These are phyloP conservation scores for Pleurotus citrinopileatus DNA, from an alignment of 768 basidiomycete species.

Conservation along the genomic window DNA sequence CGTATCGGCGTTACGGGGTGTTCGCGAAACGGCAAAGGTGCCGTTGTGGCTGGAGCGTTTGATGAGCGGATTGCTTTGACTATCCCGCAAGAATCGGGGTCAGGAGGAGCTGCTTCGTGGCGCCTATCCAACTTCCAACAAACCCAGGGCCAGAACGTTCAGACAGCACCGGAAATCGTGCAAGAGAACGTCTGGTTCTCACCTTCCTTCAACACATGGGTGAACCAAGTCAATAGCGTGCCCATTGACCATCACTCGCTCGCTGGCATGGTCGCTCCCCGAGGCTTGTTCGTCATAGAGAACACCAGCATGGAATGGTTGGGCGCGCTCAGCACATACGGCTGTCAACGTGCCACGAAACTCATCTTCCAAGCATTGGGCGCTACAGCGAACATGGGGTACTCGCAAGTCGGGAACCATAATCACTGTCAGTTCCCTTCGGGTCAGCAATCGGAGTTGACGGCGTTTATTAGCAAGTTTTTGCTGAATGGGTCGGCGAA, in stretches of 20 bases:
- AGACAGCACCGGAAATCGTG: constrained; percentile 58
- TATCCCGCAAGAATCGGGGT: constrained; percentile 62
- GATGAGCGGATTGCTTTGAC: constrained; percentile 57
- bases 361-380: constrained; percentile 51
- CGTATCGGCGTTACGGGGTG: constrained; percentile 57
- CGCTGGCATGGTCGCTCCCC: constrained; percentile 53
- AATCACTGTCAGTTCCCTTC: constrained; percentile 55
- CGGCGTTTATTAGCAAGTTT: constrained; percentile 57
- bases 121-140: constrained; percentile 49
- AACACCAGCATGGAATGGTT: constrained; percentile 58
- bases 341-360: constrained; percentile 48
- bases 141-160: constrained; percentile 18
- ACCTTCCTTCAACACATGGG: constrained; percentile 43
- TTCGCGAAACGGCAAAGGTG: constrained; percentile 61
- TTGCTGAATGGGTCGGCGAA: constrained; percentile 44
- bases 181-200: constrained; percentile 65
- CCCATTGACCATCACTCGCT: constrained; percentile 62
- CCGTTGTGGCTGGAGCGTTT: constrained; percentile 56
- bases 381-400: constrained; percentile 43
- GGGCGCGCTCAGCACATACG: constrained; percentile 46
- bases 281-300: constrained; percentile 49
- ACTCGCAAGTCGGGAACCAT: constrained; percentile 52
- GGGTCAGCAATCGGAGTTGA: constrained; percentile 38
- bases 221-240: constrained; percentile 40
- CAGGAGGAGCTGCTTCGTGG: constrained; percentile 61